These are phyloP conservation scores for Beauveria sp. DNA, from an alignment of 2,329 filamentous ascomycete species.

Conservation along the genomic window DNA sequence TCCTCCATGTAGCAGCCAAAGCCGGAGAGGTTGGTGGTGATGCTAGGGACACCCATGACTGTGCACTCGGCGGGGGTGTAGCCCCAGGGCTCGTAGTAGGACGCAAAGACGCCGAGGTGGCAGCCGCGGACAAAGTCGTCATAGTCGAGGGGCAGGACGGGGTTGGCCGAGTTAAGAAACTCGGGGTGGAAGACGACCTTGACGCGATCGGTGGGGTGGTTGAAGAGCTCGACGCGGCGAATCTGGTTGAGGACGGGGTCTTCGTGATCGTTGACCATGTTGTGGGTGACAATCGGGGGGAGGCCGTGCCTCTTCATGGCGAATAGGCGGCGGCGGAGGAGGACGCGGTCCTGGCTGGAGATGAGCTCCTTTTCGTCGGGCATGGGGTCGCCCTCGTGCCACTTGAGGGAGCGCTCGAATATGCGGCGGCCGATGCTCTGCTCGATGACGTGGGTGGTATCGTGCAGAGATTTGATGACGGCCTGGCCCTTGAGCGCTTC, in stretches of 20 bases:
- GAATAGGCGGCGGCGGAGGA: conserved; percentile 84
- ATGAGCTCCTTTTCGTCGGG: conserved; percentile 97
- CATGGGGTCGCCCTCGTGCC: conserved; percentile 89
- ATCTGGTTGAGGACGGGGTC: conserved; percentile 96
- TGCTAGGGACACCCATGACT: conserved; percentile 97
- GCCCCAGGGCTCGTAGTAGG: conserved; percentile 99
- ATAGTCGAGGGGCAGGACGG: conserved; percentile 90
- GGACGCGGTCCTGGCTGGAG: conserved; percentile 82
- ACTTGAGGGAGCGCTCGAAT: conserved; percentile 88
- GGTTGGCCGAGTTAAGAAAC: conserved; percentile 92
- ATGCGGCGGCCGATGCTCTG: conserved; percentile 86
- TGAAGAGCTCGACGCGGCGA: conserved; percentile 92
- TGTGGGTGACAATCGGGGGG: conserved; percentile 95
- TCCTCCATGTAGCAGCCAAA: conserved; percentile 99
- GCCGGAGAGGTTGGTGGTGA: conserved; percentile 94
- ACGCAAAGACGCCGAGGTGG: conserved; percentile 90
- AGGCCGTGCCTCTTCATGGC: conserved; percentile 91
- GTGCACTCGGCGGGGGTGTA: conserved; percentile 98
- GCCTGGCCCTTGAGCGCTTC: conserved; percentile 95
- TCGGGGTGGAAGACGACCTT: conserved; percentile 98
- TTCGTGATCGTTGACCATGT: conserved; percentile 91
- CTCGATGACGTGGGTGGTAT: conserved; percentile 90
- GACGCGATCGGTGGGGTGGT: conserved; percentile 88
- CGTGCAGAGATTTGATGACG: conserved; percentile 90
- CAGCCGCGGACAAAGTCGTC: conserved; percentile 98